These are phyloP conservation scores for Claviceps digitariae DNA, from an alignment of 2,329 filamentous ascomycete species.

Conservation along the genomic window DNA sequence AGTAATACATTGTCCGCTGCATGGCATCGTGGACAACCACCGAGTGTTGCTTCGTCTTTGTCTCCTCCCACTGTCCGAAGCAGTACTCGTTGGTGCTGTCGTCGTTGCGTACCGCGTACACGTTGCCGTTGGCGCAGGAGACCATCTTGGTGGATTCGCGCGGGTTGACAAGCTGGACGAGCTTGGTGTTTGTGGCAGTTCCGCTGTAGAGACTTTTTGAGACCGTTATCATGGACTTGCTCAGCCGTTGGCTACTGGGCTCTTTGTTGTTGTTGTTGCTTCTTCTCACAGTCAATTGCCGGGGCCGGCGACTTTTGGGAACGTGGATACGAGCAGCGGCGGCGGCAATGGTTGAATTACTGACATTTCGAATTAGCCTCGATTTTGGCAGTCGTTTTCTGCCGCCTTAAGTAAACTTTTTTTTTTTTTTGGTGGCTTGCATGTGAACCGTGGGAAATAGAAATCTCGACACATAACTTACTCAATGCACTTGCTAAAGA, in stretches of 20 bases:
- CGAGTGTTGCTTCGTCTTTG: slow-evolving; percentile 5
- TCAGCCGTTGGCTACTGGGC: too few relatives aligned
- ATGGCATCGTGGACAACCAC: slow-evolving; percentile 12
- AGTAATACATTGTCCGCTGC: slow-evolving; percentile 19
- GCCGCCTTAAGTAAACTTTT: too few relatives aligned
- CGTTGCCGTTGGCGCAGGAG: slow-evolving; percentile 21
- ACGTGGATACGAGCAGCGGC: too few relatives aligned
- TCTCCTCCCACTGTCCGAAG: slow-evolving; percentile 13
- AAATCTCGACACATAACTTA: slow-evolving; percentile 4
- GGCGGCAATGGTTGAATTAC: too few relatives aligned
- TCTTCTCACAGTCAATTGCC: too few relatives aligned
- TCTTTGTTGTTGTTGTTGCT: too few relatives aligned
- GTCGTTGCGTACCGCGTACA: slow-evolving; percentile 15
- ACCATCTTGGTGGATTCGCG: slow-evolving; percentile 11
- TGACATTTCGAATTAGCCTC: too few relatives aligned
- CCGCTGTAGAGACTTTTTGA: slow-evolving; percentile 9
- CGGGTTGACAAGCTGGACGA: slow-evolving; percentile 11
- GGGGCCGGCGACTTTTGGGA: too few relatives aligned
- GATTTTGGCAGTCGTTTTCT: too few relatives aligned
- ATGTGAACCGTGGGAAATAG: too few relatives aligned
- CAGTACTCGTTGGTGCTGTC: slow-evolving; percentile 9
- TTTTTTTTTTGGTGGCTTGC: too few relatives aligned
- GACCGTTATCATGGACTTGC: neutral
- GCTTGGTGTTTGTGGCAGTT: slow-evolving; percentile 10
- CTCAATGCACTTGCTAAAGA: slow-evolving; percentile 12